Base-by-base conservation (phyloP, 345 rosid genomes). In the Salix caprea region DNA sequence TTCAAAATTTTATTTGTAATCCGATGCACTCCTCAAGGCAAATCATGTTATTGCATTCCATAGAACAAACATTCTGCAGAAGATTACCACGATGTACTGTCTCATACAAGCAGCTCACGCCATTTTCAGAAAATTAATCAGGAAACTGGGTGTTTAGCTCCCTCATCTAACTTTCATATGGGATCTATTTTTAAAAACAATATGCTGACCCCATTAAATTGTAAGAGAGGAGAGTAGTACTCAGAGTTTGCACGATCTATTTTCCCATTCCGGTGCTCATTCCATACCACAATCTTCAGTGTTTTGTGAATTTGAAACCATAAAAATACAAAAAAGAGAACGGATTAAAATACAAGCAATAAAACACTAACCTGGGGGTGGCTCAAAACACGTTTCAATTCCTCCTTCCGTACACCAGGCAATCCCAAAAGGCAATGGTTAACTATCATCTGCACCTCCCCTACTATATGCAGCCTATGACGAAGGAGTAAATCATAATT, bases 401-500 rank as follows among this genome's bases (percentile, higher is more conserved):
- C 97, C 77, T 90, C 91, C 77, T 84, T 87, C 19, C 4, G 69
- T 8, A 88, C 92, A 68, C 98, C 97, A 70, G 92, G 92, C 76
- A 91, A 82, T 65, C 88, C 98, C 73, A 96, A 77, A 73, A 96
- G 96, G 81, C 99, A 93, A 79, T 96, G 98, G 73, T 90, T 89
- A 61, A 93, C 89, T 73, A 76, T 88, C 83, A 96, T 62, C 24
- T 87, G 92, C 68, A 96, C 97, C 86, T 96, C 99, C 69, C 93
- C 96, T 12, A 90, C 97, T 77, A 94, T 96, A 81, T 96, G 95
- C 83, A 96, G 89, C 85, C 97, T 91, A 83, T 94, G 99, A 34
- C 95, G 93, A 71, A 93, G 94, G 67, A 96, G 97, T 72, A 96
- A 83, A 82, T 96, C 99, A 82, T 96, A 96, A 82, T 92, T 94